Percentiles rank a stretch among this genome's conserved stretches.
These are phyloP conservation scores for Corymbia calophylla DNA, from an alignment of 441 rosid genomes.

Conservation along the genomic window DNA sequence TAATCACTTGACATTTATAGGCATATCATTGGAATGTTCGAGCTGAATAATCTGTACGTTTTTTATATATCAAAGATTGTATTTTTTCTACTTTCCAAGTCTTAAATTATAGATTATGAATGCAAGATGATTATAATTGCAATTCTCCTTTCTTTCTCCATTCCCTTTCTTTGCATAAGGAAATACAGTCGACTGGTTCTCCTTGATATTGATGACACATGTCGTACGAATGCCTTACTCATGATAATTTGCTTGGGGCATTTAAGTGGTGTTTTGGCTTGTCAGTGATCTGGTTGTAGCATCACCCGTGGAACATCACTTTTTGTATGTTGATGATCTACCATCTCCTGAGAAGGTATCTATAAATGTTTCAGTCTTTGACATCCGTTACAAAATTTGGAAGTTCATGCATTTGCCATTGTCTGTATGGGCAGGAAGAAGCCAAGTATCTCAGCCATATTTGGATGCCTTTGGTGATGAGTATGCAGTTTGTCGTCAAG, in stretches of 20 bases:
- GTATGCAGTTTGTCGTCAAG: too few species aligned
- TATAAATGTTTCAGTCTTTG: neutral
- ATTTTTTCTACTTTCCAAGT: too few species aligned
- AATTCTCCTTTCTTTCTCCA: neutral
- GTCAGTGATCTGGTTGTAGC: constrained; percentile 92
- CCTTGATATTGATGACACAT: too few species aligned
- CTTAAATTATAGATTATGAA: too few species aligned
- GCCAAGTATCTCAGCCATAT: too few species aligned
- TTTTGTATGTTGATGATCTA: constrained; percentile 73
- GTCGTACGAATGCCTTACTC: too few species aligned
- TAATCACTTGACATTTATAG: constrained; percentile 87
- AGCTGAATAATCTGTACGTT: constrained; percentile 89
- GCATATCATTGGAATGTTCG: constrained; percentile 77
- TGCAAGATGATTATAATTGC: too few species aligned
- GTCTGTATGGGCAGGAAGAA: too few species aligned
- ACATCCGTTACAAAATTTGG: neutral
- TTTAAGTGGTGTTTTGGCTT: neutral
- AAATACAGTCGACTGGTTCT: too few species aligned
- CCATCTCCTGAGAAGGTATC: constrained; percentile 59
- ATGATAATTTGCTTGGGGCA: neutral
- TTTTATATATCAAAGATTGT: neutral
- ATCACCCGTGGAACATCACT: constrained; percentile 88
- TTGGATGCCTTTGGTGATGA: too few species aligned
- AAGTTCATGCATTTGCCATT: neutral
- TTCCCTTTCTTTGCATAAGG: neutral